These are phyloP conservation scores for Hericium alpestre DNA, from an alignment of 768 basidiomycete species.

Conservation along the genomic window DNA sequence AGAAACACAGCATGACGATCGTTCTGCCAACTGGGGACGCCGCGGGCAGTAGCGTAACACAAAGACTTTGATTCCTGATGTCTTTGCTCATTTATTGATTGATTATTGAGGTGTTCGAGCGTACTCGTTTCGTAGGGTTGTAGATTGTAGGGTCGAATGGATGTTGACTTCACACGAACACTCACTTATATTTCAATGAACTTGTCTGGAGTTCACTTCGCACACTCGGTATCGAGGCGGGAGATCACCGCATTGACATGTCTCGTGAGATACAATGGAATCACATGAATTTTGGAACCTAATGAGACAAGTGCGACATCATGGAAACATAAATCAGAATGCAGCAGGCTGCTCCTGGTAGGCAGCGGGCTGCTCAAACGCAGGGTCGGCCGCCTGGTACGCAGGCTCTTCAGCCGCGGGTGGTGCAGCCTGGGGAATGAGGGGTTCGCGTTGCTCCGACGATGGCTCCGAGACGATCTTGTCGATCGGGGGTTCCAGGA, in stretches of 20 bases:
- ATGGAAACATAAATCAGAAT: constrained; percentile 35
- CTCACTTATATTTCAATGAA: not conserved
- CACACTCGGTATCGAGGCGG: no score
- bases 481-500: constrained; percentile 82
- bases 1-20: constrained; percentile 24
- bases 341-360: constrained; percentile 6
- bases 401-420: constrained; percentile 41
- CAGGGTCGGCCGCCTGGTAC: constrained; percentile 25
- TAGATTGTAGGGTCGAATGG: no score
- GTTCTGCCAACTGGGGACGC: constrained; percentile 35
- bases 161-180: no score
- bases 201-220: no score
- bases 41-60: constrained; percentile 39
- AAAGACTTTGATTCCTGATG: not conserved
- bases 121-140: no score
- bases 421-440: constrained; percentile 36
- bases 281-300: no score
- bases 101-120: no score
- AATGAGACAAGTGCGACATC: no score
- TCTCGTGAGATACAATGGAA: no score
- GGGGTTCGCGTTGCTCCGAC: constrained; percentile 77
- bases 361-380: constrained; percentile 20
- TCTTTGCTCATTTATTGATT: no score
- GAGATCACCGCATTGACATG: no score
- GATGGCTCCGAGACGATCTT: constrained; percentile 83